Evolutionary conservation across 345 rosid genomes (phyloP), one percentile per base, ranked within the genome.

Genomic region (Hypericum perforatum): DNA sequence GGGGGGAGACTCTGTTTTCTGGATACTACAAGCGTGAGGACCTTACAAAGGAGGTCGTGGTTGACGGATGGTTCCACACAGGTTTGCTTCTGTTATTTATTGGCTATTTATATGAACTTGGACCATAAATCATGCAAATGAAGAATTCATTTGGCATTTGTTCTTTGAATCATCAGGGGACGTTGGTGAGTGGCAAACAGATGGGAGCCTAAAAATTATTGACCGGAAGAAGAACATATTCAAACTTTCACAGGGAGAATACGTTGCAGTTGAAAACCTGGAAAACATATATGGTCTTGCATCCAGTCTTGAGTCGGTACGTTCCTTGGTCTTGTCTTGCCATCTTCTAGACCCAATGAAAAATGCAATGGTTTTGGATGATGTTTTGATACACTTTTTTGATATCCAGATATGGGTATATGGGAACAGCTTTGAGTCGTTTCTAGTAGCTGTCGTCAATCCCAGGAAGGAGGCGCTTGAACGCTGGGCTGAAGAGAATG

Each of bases 191-290:
- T 89, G 99, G 99, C 99, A 88, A 81, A 78, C 84, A 4, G 78
- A 92, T 56, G 99, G 95, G 65, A 88, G 94, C 76, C 64, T 92
- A 94, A 92, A 84, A 64, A 81, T 89, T 46, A 78, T 92, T 40
- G 99, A 92, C 59, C 71, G 99, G 10, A 85, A 84, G 85, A 92
- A 92, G 62, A 92, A 92, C 61, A 92, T 92, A 45, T 92, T 89
- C 56, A 92, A 92, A 64, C 95, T 92, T 38, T 89, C 99, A 2
- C 99, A 92, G 74, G 99, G 99, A 64, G 99, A 92, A 63, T 92
- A 92, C 48, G 95, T 92, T 49, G 99, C 99, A 1, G 97, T 86
- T 49, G 99, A 89, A 64, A 85, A 88, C 74, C 70, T 89, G 78
- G 99, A 92, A 78, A 92, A 89, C 60, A 76, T 92, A 49, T 92